phyloP scores from a whole-genome alignment of 2,329 filamentous ascomycete genomes.

The Xylaria sp. region DNA sequence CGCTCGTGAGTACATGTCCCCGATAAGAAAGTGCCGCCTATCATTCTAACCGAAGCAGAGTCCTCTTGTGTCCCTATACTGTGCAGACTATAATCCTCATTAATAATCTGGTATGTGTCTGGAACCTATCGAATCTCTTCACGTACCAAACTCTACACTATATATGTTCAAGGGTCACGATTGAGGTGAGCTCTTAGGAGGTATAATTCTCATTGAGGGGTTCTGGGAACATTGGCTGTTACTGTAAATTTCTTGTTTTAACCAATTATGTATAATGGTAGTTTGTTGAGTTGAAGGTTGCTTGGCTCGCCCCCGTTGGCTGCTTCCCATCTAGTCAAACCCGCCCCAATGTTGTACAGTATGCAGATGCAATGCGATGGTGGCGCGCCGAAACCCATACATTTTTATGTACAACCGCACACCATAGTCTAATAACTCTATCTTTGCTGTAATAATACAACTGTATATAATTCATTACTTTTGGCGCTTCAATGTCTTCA shows the following conservation, averaged over 20 bases:
- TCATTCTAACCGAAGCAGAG: slow-evolving; percentile 40
- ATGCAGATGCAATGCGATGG: slow-evolving; percentile 28
- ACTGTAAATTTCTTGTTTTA: slow-evolving; percentile 20
- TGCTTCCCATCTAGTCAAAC: slow-evolving; percentile 20
- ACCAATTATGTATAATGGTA: slow-evolving; percentile 15
- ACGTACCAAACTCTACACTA: neutral
- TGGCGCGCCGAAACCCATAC: slow-evolving; percentile 17
- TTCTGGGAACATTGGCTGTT: neutral
- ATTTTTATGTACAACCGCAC: slow-evolving; percentile 37
- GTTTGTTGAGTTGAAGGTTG: slow-evolving; percentile 33
- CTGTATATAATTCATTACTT: slow-evolving; percentile 67
- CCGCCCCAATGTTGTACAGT: slow-evolving; percentile 31
- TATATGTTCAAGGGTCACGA: neutral
- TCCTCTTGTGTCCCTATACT: slow-evolving; percentile 49
- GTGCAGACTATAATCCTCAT: slow-evolving; percentile 37
- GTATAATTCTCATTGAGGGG: too few species aligned
- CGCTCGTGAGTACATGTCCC: slow-evolving; percentile 44
- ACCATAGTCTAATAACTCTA: slow-evolving; percentile 37
- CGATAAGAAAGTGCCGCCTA: neutral
- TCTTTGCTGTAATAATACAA: slow-evolving; percentile 38
- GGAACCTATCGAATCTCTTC: neutral
- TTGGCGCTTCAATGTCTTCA: slow-evolving; percentile 87
- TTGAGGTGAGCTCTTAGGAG: neutral
- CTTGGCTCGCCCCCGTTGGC: slow-evolving; percentile 4
- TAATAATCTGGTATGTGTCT: neutral